These are phyloP conservation scores for Glaciozyma martinii DNA, from an alignment of 768 basidiomycete genomes.

Conservation along the genomic window DNA sequence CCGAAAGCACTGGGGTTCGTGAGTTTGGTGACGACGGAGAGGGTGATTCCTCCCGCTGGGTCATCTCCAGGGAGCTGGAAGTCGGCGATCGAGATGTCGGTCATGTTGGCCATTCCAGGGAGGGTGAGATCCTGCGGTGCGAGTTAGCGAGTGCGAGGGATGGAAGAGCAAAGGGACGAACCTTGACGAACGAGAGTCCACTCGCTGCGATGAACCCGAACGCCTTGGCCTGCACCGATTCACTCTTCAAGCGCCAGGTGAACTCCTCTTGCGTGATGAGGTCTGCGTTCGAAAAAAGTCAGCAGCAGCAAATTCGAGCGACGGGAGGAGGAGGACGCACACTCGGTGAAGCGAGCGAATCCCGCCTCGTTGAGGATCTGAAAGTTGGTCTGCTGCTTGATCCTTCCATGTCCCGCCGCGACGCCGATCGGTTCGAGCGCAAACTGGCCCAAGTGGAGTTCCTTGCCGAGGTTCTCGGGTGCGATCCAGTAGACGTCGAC, in stretches of 20 bases:
- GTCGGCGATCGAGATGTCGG: constrained; percentile 49
- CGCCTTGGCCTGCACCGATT: constrained; percentile 56
- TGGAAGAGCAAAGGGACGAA: constrained; percentile 3
- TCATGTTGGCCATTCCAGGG: neutral
- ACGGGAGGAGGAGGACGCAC: neutral
- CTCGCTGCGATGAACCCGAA: constrained; percentile 54
- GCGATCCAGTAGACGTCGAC: constrained; percentile 55
- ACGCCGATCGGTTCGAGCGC: constrained; percentile 47
- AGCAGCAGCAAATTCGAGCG: neutral
- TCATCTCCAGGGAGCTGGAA: constrained; percentile 58
- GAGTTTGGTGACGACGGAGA: constrained; percentile 34
- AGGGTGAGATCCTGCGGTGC: neutral
- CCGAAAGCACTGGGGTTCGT: constrained; percentile 47
- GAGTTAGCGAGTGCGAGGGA: neutral
- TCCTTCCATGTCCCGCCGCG: constrained; percentile 41
- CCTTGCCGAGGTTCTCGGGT: constrained; percentile 41
- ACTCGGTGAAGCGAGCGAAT: constrained; percentile 55
- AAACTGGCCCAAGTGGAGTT: constrained; percentile 52
- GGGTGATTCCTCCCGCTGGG: constrained; percentile 59
- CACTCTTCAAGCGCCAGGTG: constrained; percentile 56
- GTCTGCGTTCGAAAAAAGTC: constrained; percentile 17
- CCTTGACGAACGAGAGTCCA: constrained; percentile 58
- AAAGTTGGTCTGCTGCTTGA: constrained; percentile 57
- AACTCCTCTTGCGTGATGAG: constrained; percentile 62
- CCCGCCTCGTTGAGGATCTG: constrained; percentile 50